phyloP scores from a whole-genome alignment of 202 grass and related monocot species.

The Setaria italica region DNA sequence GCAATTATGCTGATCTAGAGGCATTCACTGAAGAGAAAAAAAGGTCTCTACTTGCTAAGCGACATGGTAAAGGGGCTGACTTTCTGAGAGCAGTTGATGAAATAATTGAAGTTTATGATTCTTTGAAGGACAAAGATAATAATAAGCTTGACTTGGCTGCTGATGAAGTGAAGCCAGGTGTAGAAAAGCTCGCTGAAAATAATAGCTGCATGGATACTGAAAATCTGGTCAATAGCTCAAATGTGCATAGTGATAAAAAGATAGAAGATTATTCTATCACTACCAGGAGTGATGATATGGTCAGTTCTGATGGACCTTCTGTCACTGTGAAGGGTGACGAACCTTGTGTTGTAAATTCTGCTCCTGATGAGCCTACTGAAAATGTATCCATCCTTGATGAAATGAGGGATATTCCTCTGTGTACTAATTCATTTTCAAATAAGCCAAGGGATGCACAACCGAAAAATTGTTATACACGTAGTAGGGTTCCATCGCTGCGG shows the following conservation, averaged over 20 bases:
- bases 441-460: slow-evolving; percentile 58
- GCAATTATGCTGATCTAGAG: slow-evolving; percentile 94
- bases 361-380: slow-evolving; percentile 62
- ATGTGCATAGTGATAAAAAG: slow-evolving; percentile 40
- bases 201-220: slow-evolving; percentile 42
- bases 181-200: slow-evolving; percentile 48
- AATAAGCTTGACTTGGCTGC: slow-evolving; percentile 48
- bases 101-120: slow-evolving; percentile 86
- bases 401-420: slow-evolving; percentile 63
- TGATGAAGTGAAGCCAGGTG: slow-evolving; percentile 42
- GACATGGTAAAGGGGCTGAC: slow-evolving; percentile 95
- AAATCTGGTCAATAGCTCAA: slow-evolving; percentile 47
- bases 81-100: slow-evolving; percentile 96
- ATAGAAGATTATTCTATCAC: slow-evolving; percentile 33
- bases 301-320: slow-evolving; percentile 53
- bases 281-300: slow-evolving; percentile 27
- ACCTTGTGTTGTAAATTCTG: slow-evolving; percentile 63
- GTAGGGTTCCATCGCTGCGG: slow-evolving; percentile 44
- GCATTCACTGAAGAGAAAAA: slow-evolving; percentile 98
- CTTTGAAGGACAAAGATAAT: slow-evolving; percentile 70
- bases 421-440: slow-evolving; percentile 58
- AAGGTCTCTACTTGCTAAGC: slow-evolving; percentile 76
- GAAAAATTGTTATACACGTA: slow-evolving; percentile 64
- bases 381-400: slow-evolving; percentile 75
- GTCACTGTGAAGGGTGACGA: slow-evolving; percentile 32